Conservation (phyloP, 805 yeast genomes). For the Yueomyces sinensis region DNA sequence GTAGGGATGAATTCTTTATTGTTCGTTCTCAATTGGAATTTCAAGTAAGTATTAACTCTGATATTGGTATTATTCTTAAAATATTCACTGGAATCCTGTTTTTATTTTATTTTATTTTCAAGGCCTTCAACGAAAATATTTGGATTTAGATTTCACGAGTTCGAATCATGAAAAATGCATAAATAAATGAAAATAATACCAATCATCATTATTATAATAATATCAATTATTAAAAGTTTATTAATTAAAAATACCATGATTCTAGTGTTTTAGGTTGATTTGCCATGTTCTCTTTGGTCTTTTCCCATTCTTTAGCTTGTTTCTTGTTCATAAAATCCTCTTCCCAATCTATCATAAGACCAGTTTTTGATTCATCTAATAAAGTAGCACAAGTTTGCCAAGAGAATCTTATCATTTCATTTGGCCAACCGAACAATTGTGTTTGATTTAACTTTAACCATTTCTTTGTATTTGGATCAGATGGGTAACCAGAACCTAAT, state of each 20-base stretch:
- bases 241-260: conserved; percentile 7
- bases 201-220: no score
- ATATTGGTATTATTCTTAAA: no score
- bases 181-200: no score
- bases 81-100: no score
- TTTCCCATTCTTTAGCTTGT: conserved; percentile 4
- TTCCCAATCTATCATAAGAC: conserved; percentile 47
- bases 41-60: no score
- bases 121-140: no score
- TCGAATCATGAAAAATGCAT: no score
- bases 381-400: conserved; percentile 90
- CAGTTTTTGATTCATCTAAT: conserved; percentile 31
- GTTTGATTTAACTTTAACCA: conserved; percentile 62
- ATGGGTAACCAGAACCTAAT: conserved; percentile 89
- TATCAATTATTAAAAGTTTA: not conserved
- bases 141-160: no score
- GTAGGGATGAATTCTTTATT: no score
- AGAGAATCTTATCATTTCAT: conserved; percentile 61
- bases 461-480: conserved; percentile 72
- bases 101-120: no score
- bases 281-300: not conserved
- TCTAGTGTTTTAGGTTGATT: conserved; percentile 13
- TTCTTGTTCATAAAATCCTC: conserved; percentile 26
- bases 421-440: conserved; percentile 76
- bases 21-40: no score